phyloP scores from a whole-genome alignment of 768 basidiomycete species.

The Boletus speciosus region DNA sequence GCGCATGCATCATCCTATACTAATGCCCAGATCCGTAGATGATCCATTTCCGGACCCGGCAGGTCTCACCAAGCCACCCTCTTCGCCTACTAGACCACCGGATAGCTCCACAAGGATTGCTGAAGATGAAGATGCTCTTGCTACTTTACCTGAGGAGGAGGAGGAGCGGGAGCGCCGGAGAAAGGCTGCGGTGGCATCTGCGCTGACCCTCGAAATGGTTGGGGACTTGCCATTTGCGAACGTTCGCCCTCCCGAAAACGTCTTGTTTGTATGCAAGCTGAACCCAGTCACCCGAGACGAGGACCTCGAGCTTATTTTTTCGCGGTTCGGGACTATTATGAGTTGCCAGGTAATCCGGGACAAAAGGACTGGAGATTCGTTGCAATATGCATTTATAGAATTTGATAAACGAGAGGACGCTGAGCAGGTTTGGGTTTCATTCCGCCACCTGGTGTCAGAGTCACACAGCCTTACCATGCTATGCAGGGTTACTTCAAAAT shows the following conservation, averaged over 20 bases:
- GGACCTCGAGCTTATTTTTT: conserved; percentile 96
- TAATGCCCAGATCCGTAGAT: conserved; percentile 45
- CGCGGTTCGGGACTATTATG: conserved; percentile 91
- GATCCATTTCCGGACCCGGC: conserved; percentile 92
- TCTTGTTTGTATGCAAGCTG: conserved; percentile 97
- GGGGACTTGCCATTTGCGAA: conserved; percentile 98
- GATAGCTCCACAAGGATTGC: conserved; percentile 88
- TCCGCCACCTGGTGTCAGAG: neutral
- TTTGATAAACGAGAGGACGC: conserved; percentile 93
- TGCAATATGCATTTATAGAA: conserved; percentile 99
- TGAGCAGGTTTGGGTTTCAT: conserved; percentile 65
- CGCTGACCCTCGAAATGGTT: conserved; percentile 98
- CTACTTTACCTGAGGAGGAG: conserved; percentile 81
- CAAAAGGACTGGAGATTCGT: conserved; percentile 90
- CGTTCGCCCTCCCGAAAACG: conserved; percentile 96
- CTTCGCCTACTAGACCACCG: conserved; percentile 75
- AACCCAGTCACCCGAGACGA: conserved; percentile 95
- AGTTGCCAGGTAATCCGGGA: conserved; percentile 97
- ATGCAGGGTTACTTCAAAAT: conserved; percentile 95
- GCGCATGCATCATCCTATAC: neutral
- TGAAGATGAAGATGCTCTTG: conserved; percentile 90
- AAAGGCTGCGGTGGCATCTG: conserved; percentile 88
- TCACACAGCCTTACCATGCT: conserved; percentile 6
- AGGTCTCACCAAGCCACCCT: conserved; percentile 67
- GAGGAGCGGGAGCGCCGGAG: conserved; percentile 77